Conservation (phyloP, 192 early-diverging fungal genomes). For the Coemansia aciculifera region DNA sequence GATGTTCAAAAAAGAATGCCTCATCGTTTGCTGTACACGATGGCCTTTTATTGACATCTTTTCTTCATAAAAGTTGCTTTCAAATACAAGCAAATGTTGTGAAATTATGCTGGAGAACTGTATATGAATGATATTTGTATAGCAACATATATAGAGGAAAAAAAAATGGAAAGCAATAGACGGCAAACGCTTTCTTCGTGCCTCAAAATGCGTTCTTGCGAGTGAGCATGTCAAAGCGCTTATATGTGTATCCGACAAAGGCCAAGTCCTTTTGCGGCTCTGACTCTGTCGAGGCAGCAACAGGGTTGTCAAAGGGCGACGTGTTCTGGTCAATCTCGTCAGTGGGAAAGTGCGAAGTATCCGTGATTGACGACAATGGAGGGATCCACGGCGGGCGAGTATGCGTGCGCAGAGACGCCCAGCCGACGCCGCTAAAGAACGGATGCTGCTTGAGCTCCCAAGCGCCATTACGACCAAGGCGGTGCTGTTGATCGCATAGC, state of each 20-base stretch:
- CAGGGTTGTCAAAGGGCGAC: slow-evolving; percentile 44
- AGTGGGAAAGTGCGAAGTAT: slow-evolving; percentile 96
- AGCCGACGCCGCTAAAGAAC: slow-evolving; percentile 93
- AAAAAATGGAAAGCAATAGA: background rate
- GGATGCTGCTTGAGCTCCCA: slow-evolving; percentile 89
- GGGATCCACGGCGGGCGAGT: slow-evolving; percentile 93
- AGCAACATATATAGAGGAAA: no score
- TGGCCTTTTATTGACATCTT: slow-evolving; percentile 59
- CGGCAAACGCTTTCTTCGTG: background rate
- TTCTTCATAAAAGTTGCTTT: background rate
- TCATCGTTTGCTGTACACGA: slow-evolving; percentile 64
- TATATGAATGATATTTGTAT: background rate
- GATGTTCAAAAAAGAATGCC: slow-evolving; percentile 62
- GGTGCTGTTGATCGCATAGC: slow-evolving; percentile 82
- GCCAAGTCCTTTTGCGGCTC: slow-evolving; percentile 88
- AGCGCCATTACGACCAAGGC: slow-evolving; percentile 81
- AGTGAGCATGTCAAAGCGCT: slow-evolving; percentile 83
- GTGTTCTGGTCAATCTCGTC: slow-evolving; percentile 87
- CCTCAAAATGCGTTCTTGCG: slow-evolving; percentile 64
- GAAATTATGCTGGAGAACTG: background rate
- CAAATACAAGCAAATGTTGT: background rate
- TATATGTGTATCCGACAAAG: slow-evolving; percentile 99
- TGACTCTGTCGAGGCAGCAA: slow-evolving; percentile 18
- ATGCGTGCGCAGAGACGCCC: slow-evolving; percentile 75
- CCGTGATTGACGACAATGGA: slow-evolving; percentile 88